Conservation (phyloP, 2,329 filamentous ascomycete species). For the Alternaria brassicicola region DNA sequence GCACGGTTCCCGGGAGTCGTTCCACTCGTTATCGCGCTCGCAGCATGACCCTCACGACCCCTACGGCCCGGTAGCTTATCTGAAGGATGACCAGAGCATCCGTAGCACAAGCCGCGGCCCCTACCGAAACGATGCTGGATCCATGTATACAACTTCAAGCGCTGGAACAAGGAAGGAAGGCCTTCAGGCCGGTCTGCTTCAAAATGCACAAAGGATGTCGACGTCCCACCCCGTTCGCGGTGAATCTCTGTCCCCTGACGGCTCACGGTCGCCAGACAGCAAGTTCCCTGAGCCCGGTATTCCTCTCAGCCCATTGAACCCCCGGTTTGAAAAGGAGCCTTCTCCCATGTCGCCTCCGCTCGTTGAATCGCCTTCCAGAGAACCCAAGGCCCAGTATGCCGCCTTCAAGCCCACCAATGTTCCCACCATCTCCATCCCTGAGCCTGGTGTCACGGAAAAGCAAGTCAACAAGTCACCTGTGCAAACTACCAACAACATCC, state of each 20-base stretch:
- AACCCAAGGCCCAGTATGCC: conserved; percentile 38
- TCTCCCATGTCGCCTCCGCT: conserved; percentile 13
- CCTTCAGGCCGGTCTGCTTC: conserved; percentile 58
- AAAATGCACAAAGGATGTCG: conserved; percentile 65
- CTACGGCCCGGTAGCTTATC: conserved; percentile 71
- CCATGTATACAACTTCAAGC: conserved; percentile 60
- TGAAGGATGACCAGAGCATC: conserved; percentile 52
- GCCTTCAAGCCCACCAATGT: conserved; percentile 46
- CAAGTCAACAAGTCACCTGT: conserved; percentile 35
- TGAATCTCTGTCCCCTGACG: conserved; percentile 46
- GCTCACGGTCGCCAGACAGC: conserved; percentile 40
- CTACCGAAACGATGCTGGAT: conserved; percentile 51
- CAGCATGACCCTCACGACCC: conserved; percentile 80
- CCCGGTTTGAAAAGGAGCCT: conserved; percentile 25
- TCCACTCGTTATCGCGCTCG: conserved; percentile 82
- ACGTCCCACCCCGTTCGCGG: conserved; percentile 56
- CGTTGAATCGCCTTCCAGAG: conserved; percentile 14
- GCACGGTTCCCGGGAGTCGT: conserved; percentile 80
- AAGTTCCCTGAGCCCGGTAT: conserved; percentile 44
- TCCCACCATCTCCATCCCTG: conserved; percentile 31
- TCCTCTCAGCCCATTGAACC: conserved; percentile 39
- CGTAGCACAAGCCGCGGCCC: conserved; percentile 36
- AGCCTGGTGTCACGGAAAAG: conserved; percentile 25
- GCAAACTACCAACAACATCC: conserved; percentile 24
- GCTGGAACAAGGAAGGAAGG: conserved; percentile 53